phyloP scores from a whole-genome alignment of 2,329 filamentous ascomycete genomes.

The Venturia pyrina region DNA sequence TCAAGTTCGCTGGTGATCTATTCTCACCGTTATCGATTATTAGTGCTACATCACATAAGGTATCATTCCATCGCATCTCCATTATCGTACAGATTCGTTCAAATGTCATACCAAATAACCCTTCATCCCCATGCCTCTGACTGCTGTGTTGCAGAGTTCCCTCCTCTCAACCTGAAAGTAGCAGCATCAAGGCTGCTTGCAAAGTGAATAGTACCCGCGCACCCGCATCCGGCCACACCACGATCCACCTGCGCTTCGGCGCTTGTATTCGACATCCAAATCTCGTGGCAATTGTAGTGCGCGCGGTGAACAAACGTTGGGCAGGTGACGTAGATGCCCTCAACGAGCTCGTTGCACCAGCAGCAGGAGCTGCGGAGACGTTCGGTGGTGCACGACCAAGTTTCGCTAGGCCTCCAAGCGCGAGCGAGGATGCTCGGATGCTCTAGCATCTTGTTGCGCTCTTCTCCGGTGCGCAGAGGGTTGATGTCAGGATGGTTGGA shows the following conservation, averaged over 20 bases:
- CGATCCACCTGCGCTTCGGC: neutral
- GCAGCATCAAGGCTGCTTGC: neutral
- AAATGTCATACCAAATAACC: neutral
- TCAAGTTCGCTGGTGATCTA: neutral
- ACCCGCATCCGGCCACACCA: neutral
- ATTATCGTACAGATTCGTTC: neutral
- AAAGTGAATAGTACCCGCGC: neutral
- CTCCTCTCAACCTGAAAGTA: neutral
- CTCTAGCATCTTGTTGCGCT: neutral
- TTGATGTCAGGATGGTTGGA: neutral
- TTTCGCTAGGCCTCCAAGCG: neutral
- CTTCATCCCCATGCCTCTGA: neutral
- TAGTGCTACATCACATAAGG: neutral
- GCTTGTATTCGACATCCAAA: neutral
- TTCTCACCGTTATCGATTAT: neutral
- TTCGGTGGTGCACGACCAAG: neutral
- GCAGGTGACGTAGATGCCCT: slow-evolving; percentile 7
- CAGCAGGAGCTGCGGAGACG: neutral
- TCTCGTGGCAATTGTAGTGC: neutral
- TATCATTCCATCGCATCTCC: neutral
- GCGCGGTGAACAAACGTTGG: neutral
- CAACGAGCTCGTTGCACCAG: slow-evolving; percentile 7
- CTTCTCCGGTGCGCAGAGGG: neutral
- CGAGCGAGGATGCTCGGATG: neutral
- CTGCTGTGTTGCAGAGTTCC: neutral